Percentiles rank a stretch among this genome's conserved stretches.
Conservation (phyloP, 148 eudicot species). For the Nepenthes mirabilis region DNA sequence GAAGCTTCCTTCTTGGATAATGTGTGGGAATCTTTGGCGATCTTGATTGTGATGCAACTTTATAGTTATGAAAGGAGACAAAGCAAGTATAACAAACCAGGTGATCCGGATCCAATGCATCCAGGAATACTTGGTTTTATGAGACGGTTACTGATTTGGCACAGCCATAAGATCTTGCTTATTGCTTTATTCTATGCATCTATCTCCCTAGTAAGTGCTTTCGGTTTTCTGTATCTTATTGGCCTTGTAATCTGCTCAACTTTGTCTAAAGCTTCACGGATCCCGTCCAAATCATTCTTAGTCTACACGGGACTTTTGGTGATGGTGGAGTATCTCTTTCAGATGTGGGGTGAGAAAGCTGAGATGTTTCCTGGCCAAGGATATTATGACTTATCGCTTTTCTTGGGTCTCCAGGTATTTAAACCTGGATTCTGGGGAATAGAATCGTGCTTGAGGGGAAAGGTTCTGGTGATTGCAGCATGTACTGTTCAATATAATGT, state of each 20-base stretch:
- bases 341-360: slow-evolving; percentile 84
- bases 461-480: slow-evolving; percentile 81
- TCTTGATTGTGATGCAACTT: slow-evolving; percentile 94
- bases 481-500: slow-evolving; percentile 94
- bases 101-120: slow-evolving; percentile 37
- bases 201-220: slow-evolving; percentile 78
- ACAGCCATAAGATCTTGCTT: slow-evolving; percentile 74
- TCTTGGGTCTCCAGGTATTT: slow-evolving; percentile 71
- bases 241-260: slow-evolving; percentile 61
- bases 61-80: slow-evolving; percentile 96
- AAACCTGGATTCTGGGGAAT: slow-evolving; percentile 67
- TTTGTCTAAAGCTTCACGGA: slow-evolving; percentile 74
- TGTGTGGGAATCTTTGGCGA: slow-evolving; percentile 84
- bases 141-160: slow-evolving; percentile 86
- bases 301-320: slow-evolving; percentile 68
- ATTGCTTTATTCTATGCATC: slow-evolving; percentile 81
- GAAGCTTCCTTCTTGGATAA: slow-evolving; percentile 65
- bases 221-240: slow-evolving; percentile 77
- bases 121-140: slow-evolving; percentile 54
- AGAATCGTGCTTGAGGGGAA: slow-evolving; percentile 81
- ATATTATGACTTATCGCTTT: slow-evolving; percentile 37
- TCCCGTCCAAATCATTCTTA: slow-evolving; percentile 77
- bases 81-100: slow-evolving; percentile 40
- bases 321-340: slow-evolving; percentile 73
- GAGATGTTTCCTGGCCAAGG: slow-evolving; percentile 89